phyloP scores from a whole-genome alignment of 1,139 yeast species.

The Hyphopichia fennica region DNA sequence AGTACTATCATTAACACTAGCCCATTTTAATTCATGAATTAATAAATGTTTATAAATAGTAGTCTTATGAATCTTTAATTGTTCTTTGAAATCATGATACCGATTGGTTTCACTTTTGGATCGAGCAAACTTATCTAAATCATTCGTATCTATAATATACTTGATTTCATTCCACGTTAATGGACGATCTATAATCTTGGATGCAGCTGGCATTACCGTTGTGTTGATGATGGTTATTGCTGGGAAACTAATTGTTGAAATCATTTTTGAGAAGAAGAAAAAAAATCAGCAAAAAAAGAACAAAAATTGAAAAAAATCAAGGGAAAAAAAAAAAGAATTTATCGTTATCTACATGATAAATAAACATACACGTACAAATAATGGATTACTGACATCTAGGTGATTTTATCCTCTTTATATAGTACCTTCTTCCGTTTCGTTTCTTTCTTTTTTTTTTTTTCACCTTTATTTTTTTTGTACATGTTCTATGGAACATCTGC shows the following conservation, averaged over 20 bases:
- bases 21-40: constrained; percentile 38
- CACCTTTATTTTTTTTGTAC: too few relatives aligned
- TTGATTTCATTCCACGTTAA: constrained; percentile 38
- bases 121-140: constrained; percentile 42
- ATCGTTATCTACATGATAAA: too few relatives aligned
- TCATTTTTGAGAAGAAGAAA: neutral
- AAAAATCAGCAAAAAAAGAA: neutral
- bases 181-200: constrained; percentile 33
- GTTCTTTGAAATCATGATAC: constrained; percentile 35
- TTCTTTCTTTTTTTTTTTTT: too few relatives aligned
- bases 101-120: constrained; percentile 30
- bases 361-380: too few relatives aligned
- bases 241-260: neutral
- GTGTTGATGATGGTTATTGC: neutral
- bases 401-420: too few relatives aligned
- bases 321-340: too few relatives aligned
- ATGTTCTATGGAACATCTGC: too few relatives aligned
- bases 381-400: too few relatives aligned
- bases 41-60: constrained; percentile 39
- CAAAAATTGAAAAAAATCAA: too few relatives aligned
- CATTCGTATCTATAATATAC: constrained; percentile 30
- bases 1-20: constrained; percentile 14
- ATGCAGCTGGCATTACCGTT: constrained; percentile 38
- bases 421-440: too few relatives aligned
- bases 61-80: constrained; percentile 23